A percentile compares a stretch with the other conserved stretches of the same genome.
phyloP scores from a whole-genome alignment of 805 yeast species.

The Pichia scutulata region DNA sequence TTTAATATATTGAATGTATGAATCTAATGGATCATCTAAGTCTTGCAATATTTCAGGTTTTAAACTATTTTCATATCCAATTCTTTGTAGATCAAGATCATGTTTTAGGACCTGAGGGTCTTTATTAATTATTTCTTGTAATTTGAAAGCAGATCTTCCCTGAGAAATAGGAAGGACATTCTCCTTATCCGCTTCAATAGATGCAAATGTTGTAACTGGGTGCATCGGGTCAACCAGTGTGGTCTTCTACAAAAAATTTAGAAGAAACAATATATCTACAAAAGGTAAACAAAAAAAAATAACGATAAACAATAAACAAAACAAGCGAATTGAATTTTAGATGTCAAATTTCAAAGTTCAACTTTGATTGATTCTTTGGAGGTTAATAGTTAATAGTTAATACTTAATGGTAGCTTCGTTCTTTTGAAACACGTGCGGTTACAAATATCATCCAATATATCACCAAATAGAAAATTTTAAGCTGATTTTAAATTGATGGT shows the following conservation, averaged over 20 bases:
- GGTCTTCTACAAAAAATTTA: background rate
- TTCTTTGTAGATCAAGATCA: slow-evolving; percentile 28
- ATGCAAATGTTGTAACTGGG: slow-evolving; percentile 19
- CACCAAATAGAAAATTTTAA: too few relatives aligned
- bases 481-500: too few relatives aligned
- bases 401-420: too few relatives aligned
- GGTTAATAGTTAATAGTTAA: background rate
- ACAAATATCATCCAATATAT: too few relatives aligned
- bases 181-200: slow-evolving; percentile 62
- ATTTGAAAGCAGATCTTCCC: slow-evolving; percentile 61
- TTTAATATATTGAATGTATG: slow-evolving; percentile 62
- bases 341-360: background rate
- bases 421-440: too few relatives aligned
- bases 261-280: background rate
- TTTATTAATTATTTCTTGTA: slow-evolving; percentile 37
- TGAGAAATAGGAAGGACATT: slow-evolving; percentile 58
- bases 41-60: slow-evolving; percentile 39
- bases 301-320: background rate
- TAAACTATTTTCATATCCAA: slow-evolving; percentile 43
- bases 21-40: slow-evolving; percentile 77
- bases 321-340: too few relatives aligned
- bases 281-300: background rate
- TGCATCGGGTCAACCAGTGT: background rate
- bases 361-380: background rate
- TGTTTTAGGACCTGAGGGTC: slow-evolving; percentile 15